Evolutionary conservation across 805 yeast species (phyloP).

Genomic region (Schwanniomyces sp.): DNA sequence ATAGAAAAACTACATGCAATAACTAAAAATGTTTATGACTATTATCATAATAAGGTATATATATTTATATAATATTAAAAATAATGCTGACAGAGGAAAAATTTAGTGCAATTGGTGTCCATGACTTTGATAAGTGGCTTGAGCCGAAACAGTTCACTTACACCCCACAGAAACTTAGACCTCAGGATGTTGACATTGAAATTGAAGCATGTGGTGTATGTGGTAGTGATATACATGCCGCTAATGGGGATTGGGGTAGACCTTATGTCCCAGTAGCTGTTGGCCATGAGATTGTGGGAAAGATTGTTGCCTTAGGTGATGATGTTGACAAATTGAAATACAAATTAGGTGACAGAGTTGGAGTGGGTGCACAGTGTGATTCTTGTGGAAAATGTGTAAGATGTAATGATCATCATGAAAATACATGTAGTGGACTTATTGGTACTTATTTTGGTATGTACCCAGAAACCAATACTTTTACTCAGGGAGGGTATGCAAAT

Average conservation of each 20-base stretch:
- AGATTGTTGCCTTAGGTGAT: constrained; percentile 26
- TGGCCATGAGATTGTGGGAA: constrained; percentile 26
- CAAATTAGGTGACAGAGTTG: constrained; percentile 40
- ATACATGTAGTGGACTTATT: constrained; percentile 33
- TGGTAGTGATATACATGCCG: constrained; percentile 18
- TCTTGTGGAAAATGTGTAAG: constrained; percentile 6
- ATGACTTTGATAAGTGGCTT: constrained; percentile 31
- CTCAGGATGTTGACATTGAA: not conserved
- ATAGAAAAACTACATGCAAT: too few relatives aligned
- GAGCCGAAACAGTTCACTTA: constrained; percentile 37
- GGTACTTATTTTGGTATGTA: constrained; percentile 31
- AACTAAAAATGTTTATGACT: too few relatives aligned
- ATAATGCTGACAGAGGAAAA: not conserved
- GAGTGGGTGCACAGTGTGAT: constrained; percentile 20
- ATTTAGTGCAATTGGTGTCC: constrained; percentile 38
- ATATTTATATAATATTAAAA: too few relatives aligned
- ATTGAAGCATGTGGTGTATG: constrained; percentile 12
- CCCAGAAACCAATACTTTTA: constrained; percentile 17
- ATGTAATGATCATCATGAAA: constrained; percentile 8
- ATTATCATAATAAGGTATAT: too few relatives aligned
- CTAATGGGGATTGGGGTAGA: constrained; percentile 16
- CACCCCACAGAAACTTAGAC: not conserved
- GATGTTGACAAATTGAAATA: constrained; percentile 24
- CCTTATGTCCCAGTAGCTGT: constrained; percentile 13
- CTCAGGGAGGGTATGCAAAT: constrained; percentile 53